These are phyloP conservation scores for Skeletonema marinoi DNA, from an alignment of 108 stramenopile genomes.

Conservation along the genomic window DNA sequence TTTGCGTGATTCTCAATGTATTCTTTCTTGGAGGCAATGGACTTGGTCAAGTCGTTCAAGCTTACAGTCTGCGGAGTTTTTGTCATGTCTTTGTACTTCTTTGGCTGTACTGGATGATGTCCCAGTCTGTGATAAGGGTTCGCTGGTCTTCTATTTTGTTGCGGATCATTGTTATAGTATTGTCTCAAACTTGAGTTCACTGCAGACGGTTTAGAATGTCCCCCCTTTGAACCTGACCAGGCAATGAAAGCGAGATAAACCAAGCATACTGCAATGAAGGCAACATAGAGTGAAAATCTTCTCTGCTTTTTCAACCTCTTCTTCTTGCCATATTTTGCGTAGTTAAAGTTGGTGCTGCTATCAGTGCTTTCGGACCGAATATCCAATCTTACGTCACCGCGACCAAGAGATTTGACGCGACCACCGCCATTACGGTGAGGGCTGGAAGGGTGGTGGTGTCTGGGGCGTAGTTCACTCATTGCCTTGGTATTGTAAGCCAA, in stretches of 20 bases:
- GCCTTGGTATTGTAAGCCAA: neutral
- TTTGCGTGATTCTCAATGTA: neutral
- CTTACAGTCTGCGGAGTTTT: neutral
- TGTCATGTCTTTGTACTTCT: neutral
- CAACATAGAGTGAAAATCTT: neutral
- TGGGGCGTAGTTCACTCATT: neutral
- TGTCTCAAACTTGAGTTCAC: neutral
- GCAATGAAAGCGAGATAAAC: neutral
- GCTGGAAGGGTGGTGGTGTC: neutral
- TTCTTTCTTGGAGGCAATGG: neutral
- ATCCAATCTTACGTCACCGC: neutral
- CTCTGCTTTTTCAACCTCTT: neutral
- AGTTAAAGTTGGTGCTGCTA: neutral
- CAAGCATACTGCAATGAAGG: neutral
- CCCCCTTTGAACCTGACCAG: neutral
- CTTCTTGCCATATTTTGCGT: constrained; percentile 31
- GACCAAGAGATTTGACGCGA: neutral
- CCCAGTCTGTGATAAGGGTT: neutral
- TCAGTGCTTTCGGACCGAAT: neutral
- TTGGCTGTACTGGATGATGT: neutral
- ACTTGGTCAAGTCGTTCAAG: neutral
- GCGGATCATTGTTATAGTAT: neutral
- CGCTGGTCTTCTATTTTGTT: neutral
- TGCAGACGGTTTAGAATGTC: neutral
- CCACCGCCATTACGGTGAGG: neutral